A percentile compares a stretch with the other conserved stretches of the same genome.
Evolutionary conservation across 2,329 filamentous ascomycete species (phyloP).

Genomic region (Talaromyces amestolkiae): DNA sequence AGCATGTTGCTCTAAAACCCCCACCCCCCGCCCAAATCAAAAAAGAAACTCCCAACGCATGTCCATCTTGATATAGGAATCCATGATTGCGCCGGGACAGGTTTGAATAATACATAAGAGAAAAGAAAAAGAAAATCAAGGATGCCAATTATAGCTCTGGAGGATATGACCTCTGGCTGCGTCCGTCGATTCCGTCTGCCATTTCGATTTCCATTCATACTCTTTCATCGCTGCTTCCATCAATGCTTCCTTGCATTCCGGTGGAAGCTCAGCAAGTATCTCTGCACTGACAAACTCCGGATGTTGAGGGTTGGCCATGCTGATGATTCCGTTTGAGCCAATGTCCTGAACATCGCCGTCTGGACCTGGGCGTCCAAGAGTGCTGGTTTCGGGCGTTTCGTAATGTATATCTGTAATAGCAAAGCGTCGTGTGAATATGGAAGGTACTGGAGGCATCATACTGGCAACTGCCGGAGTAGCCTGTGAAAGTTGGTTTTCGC

Average conservation of each 20-base stretch:
- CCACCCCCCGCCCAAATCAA: not conserved
- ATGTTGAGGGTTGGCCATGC: conserved; percentile 33
- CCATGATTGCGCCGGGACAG: conserved; percentile 9
- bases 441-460: conserved; percentile 56
- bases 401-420: conserved; percentile 61
- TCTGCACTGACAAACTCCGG: conserved; percentile 40
- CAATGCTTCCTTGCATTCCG: conserved; percentile 67
- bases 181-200: conserved; percentile 66
- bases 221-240: conserved; percentile 65
- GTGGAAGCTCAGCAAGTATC: conserved; percentile 44
- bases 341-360: conserved; percentile 41
- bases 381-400: conserved; percentile 57
- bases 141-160: conserved; percentile 43
- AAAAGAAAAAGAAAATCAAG: conserved; percentile 25
- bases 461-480: conserved; percentile 24
- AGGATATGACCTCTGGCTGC: conserved; percentile 36
- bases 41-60: conserved; percentile 4
- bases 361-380: conserved; percentile 57
- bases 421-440: conserved; percentile 60
- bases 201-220: conserved; percentile 68
- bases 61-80: conserved; percentile 1
- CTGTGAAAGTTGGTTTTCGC: conserved; percentile 7
- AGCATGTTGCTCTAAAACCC: not conserved
- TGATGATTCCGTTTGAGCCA: conserved; percentile 43
- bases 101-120: conserved; percentile 8